Evolutionary conservation across 495 filamentous ascomycete genomes (phyloP).

Genomic region (Podospora pseudocomata): DNA sequence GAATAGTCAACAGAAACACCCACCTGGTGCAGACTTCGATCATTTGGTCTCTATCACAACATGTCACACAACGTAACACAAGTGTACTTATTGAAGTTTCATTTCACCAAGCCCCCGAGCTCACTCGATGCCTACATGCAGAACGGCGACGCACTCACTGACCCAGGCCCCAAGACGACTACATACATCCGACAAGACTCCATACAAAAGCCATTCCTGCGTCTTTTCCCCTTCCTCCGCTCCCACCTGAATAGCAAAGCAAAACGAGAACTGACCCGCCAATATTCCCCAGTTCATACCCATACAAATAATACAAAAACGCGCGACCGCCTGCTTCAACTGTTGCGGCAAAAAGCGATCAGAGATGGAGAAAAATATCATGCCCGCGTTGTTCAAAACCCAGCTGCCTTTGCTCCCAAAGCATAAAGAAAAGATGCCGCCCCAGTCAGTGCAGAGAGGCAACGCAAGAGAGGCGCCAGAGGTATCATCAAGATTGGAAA

Average conservation of each 20-base stretch:
- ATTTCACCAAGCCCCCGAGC: neutral
- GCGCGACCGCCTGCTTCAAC: slow-evolving; percentile 3
- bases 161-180: neutral
- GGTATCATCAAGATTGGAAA: slow-evolving; percentile 32
- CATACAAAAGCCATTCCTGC: neutral
- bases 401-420: neutral
- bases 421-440: neutral
- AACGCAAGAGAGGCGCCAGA: slow-evolving; percentile 20
- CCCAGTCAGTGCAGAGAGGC: slow-evolving; percentile 6
- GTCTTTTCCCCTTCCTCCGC: neutral
- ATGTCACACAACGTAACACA: neutral
- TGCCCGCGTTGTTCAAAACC: slow-evolving; percentile 1
- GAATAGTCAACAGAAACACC: too few relatives aligned
- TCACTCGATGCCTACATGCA: neutral
- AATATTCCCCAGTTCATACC: neutral
- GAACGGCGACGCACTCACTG: neutral
- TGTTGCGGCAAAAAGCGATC: slow-evolving; percentile 4
- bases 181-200: neutral
- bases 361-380: slow-evolving; percentile 4
- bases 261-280: neutral
- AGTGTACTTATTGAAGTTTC: neutral
- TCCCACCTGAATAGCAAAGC: neutral
- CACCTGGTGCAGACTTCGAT: neutral
- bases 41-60: neutral
- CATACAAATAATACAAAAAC: slow-evolving; percentile 4